Evolutionary conservation across 306 rosid species (phyloP).

Genomic region (Castanopsis chinensis): DNA sequence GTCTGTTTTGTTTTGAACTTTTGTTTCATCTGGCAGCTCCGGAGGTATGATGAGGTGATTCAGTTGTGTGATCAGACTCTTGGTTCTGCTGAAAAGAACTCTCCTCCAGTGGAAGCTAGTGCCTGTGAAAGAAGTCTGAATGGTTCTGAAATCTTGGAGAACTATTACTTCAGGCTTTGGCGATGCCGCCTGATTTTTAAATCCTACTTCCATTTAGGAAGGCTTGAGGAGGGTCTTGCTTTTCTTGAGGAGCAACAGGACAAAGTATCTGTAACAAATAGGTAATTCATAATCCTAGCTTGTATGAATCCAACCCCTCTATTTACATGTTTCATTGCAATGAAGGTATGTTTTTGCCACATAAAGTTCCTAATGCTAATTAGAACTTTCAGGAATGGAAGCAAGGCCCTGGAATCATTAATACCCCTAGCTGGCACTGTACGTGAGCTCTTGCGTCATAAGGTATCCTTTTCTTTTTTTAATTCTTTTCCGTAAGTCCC

Average conservation of each 20-base stretch:
- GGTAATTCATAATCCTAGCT: constrained; percentile 36
- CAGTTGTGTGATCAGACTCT: constrained; percentile 71
- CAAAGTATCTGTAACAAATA: constrained; percentile 42
- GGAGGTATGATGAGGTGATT: constrained; percentile 82
- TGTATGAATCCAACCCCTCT: neutral
- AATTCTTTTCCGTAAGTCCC: neutral
- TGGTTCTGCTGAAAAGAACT: constrained; percentile 83
- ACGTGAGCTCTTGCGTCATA: constrained; percentile 61
- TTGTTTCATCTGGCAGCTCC: constrained; percentile 52
- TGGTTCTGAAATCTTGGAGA: constrained; percentile 43
- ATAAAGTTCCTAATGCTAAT: constrained; percentile 29
- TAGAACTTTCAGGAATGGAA: constrained; percentile 60
- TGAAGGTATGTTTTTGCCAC: constrained; percentile 8
- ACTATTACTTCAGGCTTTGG: constrained; percentile 72
- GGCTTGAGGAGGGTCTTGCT: constrained; percentile 85
- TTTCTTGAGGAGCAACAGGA: constrained; percentile 66
- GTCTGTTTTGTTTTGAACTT: constrained; percentile 30
- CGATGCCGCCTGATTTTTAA: constrained; percentile 69
- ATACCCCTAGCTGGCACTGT: constrained; percentile 60
- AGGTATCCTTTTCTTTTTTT: constrained; percentile 47
- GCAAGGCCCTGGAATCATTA: constrained; percentile 61
- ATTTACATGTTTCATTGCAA: constrained; percentile 6
- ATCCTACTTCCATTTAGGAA: constrained; percentile 74
- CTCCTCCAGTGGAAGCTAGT: constrained; percentile 30
- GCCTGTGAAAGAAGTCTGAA: constrained; percentile 37